These are phyloP conservation scores for Alternaria infectoria DNA, from an alignment of 2,329 filamentous ascomycete species.

Conservation along the genomic window DNA sequence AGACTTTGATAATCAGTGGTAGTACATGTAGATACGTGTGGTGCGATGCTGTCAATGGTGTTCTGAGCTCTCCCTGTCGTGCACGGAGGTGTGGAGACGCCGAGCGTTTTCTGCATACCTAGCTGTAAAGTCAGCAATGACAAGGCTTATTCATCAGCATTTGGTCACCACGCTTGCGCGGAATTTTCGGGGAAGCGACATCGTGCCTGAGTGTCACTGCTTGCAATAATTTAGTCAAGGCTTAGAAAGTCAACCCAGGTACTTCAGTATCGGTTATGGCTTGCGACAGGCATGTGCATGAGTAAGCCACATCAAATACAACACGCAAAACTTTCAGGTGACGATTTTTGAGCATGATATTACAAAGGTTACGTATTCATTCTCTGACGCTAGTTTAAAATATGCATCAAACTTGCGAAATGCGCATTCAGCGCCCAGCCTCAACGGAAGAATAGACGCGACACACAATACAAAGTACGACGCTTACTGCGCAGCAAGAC, in stretches of 20 bases:
- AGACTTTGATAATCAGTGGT: constrained; percentile 30
- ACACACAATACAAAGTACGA: not conserved
- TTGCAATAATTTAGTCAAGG: constrained; percentile 12
- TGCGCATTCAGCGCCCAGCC: not conserved
- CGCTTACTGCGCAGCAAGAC: constrained; percentile 19
- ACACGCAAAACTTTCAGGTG: not conserved
- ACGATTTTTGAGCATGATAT: not conserved
- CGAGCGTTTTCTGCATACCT: constrained; percentile 10
- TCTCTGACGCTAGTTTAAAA: not conserved
- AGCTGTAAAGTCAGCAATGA: constrained; percentile 24
- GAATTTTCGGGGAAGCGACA: not conserved
- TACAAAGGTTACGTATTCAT: not conserved
- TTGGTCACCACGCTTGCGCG: constrained; percentile 4
- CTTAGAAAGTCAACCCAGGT: constrained; percentile 9
- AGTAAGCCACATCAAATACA: not conserved
- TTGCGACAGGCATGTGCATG: not conserved
- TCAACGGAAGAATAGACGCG: not conserved
- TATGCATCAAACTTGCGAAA: not conserved
- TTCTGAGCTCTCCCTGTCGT: not conserved
- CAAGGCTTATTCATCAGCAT: constrained; percentile 28
- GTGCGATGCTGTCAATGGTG: not conserved
- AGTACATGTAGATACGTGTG: no score
- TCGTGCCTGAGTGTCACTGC: not conserved
- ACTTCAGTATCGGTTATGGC: not conserved
- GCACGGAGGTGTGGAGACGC: constrained; percentile 7